Conservation (phyloP, 108 stramenopile genomes). For the Skeletonema menzelii region DNA sequence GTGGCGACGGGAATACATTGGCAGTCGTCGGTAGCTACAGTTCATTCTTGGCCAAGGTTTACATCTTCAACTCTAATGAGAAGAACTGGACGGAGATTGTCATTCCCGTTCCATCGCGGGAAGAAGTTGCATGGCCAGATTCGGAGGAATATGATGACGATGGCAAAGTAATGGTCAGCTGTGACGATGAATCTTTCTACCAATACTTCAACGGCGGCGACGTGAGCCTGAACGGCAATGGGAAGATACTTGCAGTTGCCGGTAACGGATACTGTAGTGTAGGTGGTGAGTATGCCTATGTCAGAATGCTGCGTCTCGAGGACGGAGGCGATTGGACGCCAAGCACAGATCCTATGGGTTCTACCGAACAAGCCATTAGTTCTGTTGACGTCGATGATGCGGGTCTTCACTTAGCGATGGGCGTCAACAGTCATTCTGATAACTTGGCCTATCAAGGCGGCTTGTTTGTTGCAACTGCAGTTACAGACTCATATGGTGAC, state of each 20-base stretch:
- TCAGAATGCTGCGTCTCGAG: constrained; percentile 1
- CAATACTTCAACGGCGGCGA: neutral
- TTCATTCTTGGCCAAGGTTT: constrained; percentile 12
- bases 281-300: neutral
- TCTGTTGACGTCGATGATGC: constrained; percentile 4
- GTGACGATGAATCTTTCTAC: constrained; percentile 3
- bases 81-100: constrained; percentile 26
- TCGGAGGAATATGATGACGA: constrained; percentile 7
- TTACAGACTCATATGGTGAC: neutral
- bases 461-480: constrained; percentile 3
- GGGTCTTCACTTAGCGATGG: constrained; percentile 6
- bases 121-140: neutral
- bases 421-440: constrained; percentile 10
- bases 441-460: neutral
- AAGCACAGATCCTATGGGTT: constrained; percentile 11
- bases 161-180: neutral
- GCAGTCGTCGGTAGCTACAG: constrained; percentile 15
- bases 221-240: constrained; percentile 1
- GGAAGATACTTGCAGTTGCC: constrained; percentile 13
- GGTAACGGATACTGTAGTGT: neutral
- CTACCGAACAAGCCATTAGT: neutral
- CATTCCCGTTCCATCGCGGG: neutral
- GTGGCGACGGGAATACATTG: constrained; percentile 6
- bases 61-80: constrained; percentile 10
- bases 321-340: constrained; percentile 4